Conservation (phyloP, 805 yeast species). For the Lachancea meyersii region DNA sequence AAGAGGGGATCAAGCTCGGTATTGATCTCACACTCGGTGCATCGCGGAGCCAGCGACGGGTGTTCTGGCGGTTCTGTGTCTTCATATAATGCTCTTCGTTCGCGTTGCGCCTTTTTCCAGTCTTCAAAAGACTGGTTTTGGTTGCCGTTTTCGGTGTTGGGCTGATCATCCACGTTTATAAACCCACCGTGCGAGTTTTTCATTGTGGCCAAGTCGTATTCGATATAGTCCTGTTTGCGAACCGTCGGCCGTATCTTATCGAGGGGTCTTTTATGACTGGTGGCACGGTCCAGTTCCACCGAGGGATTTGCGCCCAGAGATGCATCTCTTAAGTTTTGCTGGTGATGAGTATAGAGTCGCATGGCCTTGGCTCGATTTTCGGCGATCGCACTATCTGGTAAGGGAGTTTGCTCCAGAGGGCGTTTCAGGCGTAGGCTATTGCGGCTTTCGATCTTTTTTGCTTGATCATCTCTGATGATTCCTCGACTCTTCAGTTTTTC, state of each 20-base stretch:
- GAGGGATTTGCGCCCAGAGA: constrained; percentile 19
- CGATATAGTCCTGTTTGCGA: constrained; percentile 62
- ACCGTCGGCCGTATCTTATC: constrained; percentile 42
- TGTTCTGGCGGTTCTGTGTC: constrained; percentile 71
- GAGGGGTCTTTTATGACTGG: constrained; percentile 17
- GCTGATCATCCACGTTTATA: constrained; percentile 39
- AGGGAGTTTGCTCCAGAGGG: constrained; percentile 39
- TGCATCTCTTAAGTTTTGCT: constrained; percentile 37
- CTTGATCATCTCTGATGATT: constrained; percentile 21
- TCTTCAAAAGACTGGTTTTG: constrained; percentile 43
- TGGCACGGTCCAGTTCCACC: constrained; percentile 3
- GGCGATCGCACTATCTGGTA: constrained; percentile 40
- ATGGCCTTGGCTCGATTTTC: constrained; percentile 50
- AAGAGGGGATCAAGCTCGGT: constrained; percentile 70
- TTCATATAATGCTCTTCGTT: constrained; percentile 45
- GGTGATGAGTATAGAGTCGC: constrained; percentile 35
- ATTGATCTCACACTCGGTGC: constrained; percentile 74
- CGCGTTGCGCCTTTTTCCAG: constrained; percentile 52
- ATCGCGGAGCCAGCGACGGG: constrained; percentile 66
- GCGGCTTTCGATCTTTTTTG: constrained; percentile 20
- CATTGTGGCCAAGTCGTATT: constrained; percentile 87
- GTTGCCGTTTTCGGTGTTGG: constrained; percentile 24
- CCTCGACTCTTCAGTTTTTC: constrained; percentile 50
- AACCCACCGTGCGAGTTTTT: constrained; percentile 85
- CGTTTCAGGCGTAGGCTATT: constrained; percentile 18